Evolutionary conservation across 805 yeast species (phyloP).

Genomic region (Kodamaea nitidulidarum): DNA sequence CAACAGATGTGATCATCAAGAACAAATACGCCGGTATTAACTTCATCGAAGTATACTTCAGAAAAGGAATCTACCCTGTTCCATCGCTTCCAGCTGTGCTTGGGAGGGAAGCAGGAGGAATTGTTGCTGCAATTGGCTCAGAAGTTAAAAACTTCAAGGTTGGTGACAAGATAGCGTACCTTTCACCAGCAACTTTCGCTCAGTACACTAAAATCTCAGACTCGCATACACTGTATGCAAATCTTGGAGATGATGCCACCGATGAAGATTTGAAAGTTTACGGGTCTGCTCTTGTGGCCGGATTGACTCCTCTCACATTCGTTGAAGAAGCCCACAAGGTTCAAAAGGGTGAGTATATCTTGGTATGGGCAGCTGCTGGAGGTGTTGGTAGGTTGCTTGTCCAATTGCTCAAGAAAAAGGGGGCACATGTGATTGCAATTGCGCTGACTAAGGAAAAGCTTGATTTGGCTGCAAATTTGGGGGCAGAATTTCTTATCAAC

Average conservation of each 20-base stretch:
- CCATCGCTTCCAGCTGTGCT: constrained; percentile 53
- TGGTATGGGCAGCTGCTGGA: constrained; percentile 94
- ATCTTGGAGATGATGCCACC: constrained; percentile 44
- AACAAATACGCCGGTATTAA: constrained; percentile 78
- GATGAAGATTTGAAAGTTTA: constrained; percentile 51
- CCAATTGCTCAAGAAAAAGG: constrained; percentile 58
- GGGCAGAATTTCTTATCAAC: constrained; percentile 73
- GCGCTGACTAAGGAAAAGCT: constrained; percentile 78
- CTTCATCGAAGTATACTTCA: constrained; percentile 77
- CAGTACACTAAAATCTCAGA: constrained; percentile 59
- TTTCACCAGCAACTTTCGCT: constrained; percentile 55
- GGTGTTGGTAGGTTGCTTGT: constrained; percentile 77
- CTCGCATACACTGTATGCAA: constrained; percentile 32
- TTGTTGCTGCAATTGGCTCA: constrained; percentile 59
- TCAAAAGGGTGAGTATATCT: constrained; percentile 62
- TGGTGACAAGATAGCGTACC: constrained; percentile 70
- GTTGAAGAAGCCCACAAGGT: constrained; percentile 62
- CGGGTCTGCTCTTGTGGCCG: constrained; percentile 66
- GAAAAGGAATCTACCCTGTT: constrained; percentile 70
- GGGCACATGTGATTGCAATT: constrained; percentile 81
- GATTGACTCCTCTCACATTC: constrained; percentile 75
- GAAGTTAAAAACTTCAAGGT: constrained; percentile 50
- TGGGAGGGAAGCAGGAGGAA: constrained; percentile 76
- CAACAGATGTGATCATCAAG: constrained; percentile 60
- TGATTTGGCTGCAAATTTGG: constrained; percentile 58